A percentile compares a stretch with the other conserved stretches of the same genome.
Evolutionary conservation across 768 basidiomycete species (phyloP).

Genomic region (Boletus huronensis): DNA sequence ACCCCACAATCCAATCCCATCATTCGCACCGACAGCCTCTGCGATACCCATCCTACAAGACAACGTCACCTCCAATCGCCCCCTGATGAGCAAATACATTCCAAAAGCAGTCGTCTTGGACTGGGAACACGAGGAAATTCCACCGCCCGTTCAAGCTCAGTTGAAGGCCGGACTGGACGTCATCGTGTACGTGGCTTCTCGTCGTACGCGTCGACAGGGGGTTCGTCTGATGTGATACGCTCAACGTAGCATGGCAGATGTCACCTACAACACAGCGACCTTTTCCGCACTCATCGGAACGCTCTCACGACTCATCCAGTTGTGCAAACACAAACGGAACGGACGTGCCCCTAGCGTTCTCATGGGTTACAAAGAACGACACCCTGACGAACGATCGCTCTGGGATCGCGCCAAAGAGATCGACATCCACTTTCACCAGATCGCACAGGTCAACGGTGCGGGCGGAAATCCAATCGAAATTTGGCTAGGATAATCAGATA

Average conservation of each 20-base stretch:
- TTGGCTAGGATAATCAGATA: conserved; percentile 48
- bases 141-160: conserved; percentile 42
- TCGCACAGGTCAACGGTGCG: conserved; percentile 54
- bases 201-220: not conserved
- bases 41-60: conserved; percentile 76
- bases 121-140: conserved; percentile 67
- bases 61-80: conserved; percentile 54
- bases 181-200: conserved; percentile 55
- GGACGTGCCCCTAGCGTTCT: conserved; percentile 48
- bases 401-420: conserved; percentile 59
- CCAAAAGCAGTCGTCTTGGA: conserved; percentile 50
- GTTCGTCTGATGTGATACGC: not conserved
- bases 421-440: conserved; percentile 53
- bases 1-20: not conserved
- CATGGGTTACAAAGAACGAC: conserved; percentile 86
- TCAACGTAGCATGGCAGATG: conserved; percentile 79
- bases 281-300: conserved; percentile 78
- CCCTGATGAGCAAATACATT: conserved; percentile 30
- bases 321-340: conserved; percentile 3
- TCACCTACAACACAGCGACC: conserved; percentile 85
- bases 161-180: conserved; percentile 48
- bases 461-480: conserved; percentile 67
- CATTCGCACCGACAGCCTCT: conserved; percentile 50
- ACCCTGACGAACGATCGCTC: conserved; percentile 66
- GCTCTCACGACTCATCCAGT: conserved; percentile 46